These are phyloP conservation scores for Rhizoclosmatium sp. DNA, from an alignment of 192 early-diverging fungal genomes.

Conservation along the genomic window DNA sequence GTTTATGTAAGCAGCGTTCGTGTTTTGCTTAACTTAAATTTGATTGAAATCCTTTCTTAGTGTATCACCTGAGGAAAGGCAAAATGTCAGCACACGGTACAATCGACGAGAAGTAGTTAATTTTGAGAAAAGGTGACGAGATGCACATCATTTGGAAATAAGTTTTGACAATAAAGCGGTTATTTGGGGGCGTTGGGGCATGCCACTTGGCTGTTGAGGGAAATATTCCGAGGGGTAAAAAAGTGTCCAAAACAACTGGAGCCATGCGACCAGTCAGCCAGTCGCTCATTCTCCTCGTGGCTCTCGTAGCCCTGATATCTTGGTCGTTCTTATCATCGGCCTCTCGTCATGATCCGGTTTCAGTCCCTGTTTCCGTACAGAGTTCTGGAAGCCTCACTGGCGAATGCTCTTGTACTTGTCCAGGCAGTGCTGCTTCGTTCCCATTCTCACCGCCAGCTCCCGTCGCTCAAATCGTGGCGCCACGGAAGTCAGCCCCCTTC, in stretches of 20 bases:
- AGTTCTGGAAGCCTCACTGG: not conserved
- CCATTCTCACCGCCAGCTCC: not conserved
- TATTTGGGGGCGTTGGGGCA: too few species aligned
- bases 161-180: too few species aligned
- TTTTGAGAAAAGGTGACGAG: not conserved
- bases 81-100: conserved; percentile 15
- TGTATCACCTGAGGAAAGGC: conserved; percentile 32
- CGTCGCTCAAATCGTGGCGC: not conserved
- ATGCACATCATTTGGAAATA: too few species aligned
- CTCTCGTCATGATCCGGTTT: too few species aligned
- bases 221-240: too few species aligned
- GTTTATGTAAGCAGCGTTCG: conserved; percentile 13
- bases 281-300: too few species aligned
- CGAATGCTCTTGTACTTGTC: not conserved
- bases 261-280: too few species aligned
- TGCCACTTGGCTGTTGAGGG: too few species aligned
- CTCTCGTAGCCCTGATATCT: too few species aligned
- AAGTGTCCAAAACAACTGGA: too few species aligned
- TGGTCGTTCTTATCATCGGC: too few species aligned
- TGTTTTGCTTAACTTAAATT: not conserved
- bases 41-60: not conserved
- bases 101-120: not conserved
- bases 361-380: too few species aligned
- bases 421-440: not conserved
- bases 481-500: not conserved